Conservation (phyloP, 495 filamentous ascomycete species). For the Lichenothelia convexa region DNA sequence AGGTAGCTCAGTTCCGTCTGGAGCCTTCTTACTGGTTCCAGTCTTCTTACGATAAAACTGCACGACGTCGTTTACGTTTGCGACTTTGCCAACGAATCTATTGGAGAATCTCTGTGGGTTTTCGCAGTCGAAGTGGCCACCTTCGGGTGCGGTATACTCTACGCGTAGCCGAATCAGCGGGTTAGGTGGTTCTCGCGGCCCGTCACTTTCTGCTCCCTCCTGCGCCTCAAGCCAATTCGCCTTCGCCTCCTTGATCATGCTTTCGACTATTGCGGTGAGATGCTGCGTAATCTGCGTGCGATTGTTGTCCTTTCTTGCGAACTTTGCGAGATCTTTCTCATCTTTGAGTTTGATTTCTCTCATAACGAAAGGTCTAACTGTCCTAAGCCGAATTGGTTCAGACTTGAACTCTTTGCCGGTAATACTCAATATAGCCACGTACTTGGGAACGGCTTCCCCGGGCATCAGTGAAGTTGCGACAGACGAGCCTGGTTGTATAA, state of each 20-base stretch:
- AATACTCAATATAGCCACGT: slow-evolving; percentile 70
- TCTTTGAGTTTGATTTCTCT: slow-evolving; percentile 61
- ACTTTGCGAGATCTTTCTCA: slow-evolving; percentile 54
- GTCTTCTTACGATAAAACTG: slow-evolving; percentile 82
- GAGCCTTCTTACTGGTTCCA: slow-evolving; percentile 17
- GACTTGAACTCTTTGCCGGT: slow-evolving; percentile 64
- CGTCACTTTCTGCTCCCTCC: slow-evolving; percentile 35
- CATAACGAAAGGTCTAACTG: slow-evolving; percentile 81
- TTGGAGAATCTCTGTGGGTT: slow-evolving; percentile 97
- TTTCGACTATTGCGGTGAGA: slow-evolving; percentile 58
- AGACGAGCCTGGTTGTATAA: slow-evolving; percentile 95
- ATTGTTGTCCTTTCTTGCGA: slow-evolving; percentile 69
- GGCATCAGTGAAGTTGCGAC: slow-evolving; percentile 81
- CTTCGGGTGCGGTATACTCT: slow-evolving; percentile 75
- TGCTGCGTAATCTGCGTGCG: slow-evolving; percentile 57
- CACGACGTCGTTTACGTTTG: slow-evolving; percentile 85
- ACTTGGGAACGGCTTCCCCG: slow-evolving; percentile 82
- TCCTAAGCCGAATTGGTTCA: slow-evolving; percentile 70
- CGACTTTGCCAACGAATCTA: slow-evolving; percentile 73
- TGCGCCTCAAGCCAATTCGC: slow-evolving; percentile 58
- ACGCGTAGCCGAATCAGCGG: slow-evolving; percentile 81
- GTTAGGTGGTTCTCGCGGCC: slow-evolving; percentile 40
- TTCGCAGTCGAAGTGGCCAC: slow-evolving; percentile 72
- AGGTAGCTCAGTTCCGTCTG: slow-evolving; percentile 29
- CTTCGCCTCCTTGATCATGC: slow-evolving; percentile 73